Conservation (phyloP, 768 basidiomycete species). For the Russula brevipes region DNA sequence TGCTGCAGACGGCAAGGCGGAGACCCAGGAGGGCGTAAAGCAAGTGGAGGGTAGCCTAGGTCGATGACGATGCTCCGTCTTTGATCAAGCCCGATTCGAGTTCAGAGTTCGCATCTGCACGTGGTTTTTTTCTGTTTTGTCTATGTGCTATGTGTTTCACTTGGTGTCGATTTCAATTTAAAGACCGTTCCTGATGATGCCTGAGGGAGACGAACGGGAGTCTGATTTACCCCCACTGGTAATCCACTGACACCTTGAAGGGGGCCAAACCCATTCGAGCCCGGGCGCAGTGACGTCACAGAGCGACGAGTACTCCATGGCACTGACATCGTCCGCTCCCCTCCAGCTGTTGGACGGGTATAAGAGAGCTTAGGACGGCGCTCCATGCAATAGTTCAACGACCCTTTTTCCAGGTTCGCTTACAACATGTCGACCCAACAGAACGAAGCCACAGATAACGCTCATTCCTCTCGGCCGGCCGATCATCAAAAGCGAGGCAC, state of each 20-base stretch:
- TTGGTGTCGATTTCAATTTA: background rate
- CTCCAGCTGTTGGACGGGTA: background rate
- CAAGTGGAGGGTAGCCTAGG: background rate
- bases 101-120: background rate
- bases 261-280: background rate
- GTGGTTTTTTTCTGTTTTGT: background rate
- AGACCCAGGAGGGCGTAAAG: slow-evolving; percentile 13
- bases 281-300: background rate
- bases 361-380: background rate
- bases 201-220: too few relatives aligned
- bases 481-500: background rate
- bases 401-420: background rate
- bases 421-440: background rate
- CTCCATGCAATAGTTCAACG: too few relatives aligned
- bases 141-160: background rate
- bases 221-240: too few relatives aligned
- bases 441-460: background rate
- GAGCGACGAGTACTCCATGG: background rate
- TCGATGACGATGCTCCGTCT: background rate
- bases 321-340: slow-evolving; percentile 1
- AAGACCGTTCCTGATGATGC: background rate
- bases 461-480: background rate
- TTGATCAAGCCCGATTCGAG: background rate
- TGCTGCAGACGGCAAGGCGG: background rate
- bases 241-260: background rate